phyloP scores from a whole-genome alignment of 2,329 filamentous ascomycete genomes.

The Paracoccidioides lutzii region DNA sequence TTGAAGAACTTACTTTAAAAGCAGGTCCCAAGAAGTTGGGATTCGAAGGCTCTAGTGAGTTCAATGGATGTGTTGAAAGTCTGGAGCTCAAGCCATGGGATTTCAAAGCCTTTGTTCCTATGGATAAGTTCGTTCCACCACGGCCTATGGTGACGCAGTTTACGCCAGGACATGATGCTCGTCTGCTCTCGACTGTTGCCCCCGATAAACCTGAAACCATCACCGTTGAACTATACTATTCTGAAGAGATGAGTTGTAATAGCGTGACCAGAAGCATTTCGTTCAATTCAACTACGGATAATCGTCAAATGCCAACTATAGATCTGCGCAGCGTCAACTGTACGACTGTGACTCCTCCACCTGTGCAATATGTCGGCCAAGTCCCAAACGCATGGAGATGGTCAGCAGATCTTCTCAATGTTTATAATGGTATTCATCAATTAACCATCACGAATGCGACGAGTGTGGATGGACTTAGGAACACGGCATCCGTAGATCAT shows the following conservation, averaged over 20 bases:
- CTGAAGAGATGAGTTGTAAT: slow-evolving; percentile 48
- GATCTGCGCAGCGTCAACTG: slow-evolving; percentile 37
- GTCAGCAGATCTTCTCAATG: slow-evolving; percentile 40
- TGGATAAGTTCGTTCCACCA: slow-evolving; percentile 37
- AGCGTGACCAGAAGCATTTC: slow-evolving; percentile 38
- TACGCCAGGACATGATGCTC: slow-evolving; percentile 47
- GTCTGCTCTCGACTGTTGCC: slow-evolving; percentile 38
- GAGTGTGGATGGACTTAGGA: slow-evolving; percentile 26
- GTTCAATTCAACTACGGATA: slow-evolving; percentile 42
- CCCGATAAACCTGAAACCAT: slow-evolving; percentile 33
- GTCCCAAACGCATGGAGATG: slow-evolving; percentile 44
- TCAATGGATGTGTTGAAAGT: slow-evolving; percentile 43
- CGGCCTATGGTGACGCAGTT: slow-evolving; percentile 49
- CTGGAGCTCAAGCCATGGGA: slow-evolving; percentile 44
- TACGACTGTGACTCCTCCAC: slow-evolving; percentile 23
- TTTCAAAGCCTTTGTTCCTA: slow-evolving; percentile 48
- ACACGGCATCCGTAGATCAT: slow-evolving; percentile 40
- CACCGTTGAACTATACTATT: slow-evolving; percentile 45
- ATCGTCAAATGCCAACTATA: slow-evolving; percentile 32
- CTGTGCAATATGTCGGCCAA: slow-evolving; percentile 35
- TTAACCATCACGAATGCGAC: slow-evolving; percentile 45
- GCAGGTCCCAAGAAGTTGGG: slow-evolving; percentile 34
- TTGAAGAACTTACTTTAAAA: slow-evolving; percentile 42
- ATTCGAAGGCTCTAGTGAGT: slow-evolving; percentile 34
- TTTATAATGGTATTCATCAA: slow-evolving; percentile 49